Evolutionary conservation across 2,329 filamentous ascomycete genomes (phyloP).

Genomic region (Aspergillus luchuensis): DNA sequence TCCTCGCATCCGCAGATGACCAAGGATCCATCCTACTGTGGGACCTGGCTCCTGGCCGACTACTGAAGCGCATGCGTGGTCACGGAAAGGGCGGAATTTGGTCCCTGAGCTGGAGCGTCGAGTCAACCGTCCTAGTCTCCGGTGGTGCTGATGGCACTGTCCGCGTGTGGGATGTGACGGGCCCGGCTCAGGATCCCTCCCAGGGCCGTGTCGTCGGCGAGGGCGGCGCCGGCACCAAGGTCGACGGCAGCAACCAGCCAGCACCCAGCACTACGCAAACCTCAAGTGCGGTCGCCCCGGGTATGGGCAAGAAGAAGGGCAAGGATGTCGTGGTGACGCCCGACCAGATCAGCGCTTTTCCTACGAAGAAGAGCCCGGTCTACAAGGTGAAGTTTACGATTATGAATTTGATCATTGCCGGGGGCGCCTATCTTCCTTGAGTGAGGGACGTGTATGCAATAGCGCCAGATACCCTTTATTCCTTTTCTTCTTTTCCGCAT

Average conservation of each 20-base stretch:
- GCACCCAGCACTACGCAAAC: conserved; percentile 41
- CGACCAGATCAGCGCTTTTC: conserved; percentile 92
- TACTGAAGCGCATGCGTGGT: conserved; percentile 89
- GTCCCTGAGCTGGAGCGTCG: conserved; percentile 89
- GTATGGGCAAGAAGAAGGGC: conserved; percentile 66
- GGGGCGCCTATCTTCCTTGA: conserved; percentile 67
- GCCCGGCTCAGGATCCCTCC: conserved; percentile 63
- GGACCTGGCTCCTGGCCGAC: conserved; percentile 83
- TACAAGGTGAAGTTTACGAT: conserved; percentile 91
- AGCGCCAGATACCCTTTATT: conserved; percentile 24
- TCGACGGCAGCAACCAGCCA: conserved; percentile 55
- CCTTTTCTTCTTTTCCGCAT: conserved; percentile 1
- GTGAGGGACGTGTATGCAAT: conserved; percentile 27
- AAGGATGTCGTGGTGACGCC: conserved; percentile 89
- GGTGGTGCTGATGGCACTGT: conserved; percentile 91
- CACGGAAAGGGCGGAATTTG: conserved; percentile 93
- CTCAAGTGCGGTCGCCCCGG: conserved; percentile 49
- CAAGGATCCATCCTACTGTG: conserved; percentile 90
- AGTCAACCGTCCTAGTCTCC: conserved; percentile 86
- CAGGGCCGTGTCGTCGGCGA: conserved; percentile 57
- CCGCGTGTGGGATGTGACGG: conserved; percentile 86
- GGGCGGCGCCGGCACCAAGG: conserved; percentile 51
- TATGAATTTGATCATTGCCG: conserved; percentile 91
- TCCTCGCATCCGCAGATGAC: conserved; percentile 87
- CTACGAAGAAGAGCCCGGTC: conserved; percentile 93